Conservation (phyloP, 2,329 filamentous ascomycete species). For the Neonectria magnoliae region DNA sequence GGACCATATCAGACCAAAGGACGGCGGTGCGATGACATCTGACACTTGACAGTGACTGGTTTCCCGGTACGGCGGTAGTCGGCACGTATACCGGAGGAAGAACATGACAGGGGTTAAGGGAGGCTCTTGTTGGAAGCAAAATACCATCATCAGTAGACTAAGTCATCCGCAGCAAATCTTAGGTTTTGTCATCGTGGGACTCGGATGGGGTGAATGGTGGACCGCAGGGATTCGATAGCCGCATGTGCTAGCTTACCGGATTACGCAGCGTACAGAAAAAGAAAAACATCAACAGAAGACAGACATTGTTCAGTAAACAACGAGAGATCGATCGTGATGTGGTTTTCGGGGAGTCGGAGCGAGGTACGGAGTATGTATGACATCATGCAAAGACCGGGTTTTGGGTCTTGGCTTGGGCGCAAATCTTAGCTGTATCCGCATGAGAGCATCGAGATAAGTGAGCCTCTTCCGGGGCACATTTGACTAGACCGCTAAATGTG, state of each 20-base stretch:
- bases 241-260: no score
- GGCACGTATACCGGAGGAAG: not conserved
- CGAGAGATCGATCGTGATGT: not conserved
- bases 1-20: not conserved
- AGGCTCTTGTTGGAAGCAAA: not conserved
- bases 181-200: not conserved
- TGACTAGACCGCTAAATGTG: not conserved
- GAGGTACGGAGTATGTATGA: constrained; percentile 8
- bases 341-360: not conserved
- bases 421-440: not conserved
- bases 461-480: not conserved
- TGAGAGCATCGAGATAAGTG: not conserved
- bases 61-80: not conserved
- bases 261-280: not conserved
- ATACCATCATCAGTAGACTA: not conserved
- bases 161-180: not conserved
- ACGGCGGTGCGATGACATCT: not conserved
- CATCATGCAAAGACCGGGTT: constrained; percentile 1
- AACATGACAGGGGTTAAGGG: not conserved
- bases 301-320: not conserved
- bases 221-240: not conserved
- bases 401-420: not conserved
- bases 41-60: not conserved
- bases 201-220: not conserved
- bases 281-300: not conserved